phyloP scores from a whole-genome alignment of 306 rosid genomes.

The Spatholobus suberectus region DNA sequence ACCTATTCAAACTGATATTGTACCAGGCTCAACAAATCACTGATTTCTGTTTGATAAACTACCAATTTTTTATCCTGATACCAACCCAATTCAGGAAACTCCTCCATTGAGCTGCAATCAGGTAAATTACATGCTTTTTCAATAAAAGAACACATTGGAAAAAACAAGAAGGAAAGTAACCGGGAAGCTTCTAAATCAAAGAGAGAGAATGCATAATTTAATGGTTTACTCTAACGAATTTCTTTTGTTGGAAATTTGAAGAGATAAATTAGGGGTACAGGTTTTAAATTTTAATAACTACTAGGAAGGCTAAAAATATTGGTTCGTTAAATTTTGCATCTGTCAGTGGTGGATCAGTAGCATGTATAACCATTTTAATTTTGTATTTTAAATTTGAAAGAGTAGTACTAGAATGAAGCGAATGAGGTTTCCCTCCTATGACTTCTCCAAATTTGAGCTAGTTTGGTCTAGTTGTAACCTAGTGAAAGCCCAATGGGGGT shows the following conservation, averaged over 20 bases:
- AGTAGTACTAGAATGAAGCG: neutral
- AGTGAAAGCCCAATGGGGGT: conserved; percentile 38
- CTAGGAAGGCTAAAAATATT: neutral
- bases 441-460: conserved; percentile 21
- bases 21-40: conserved; percentile 28
- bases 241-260: conserved; percentile 3
- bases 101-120: neutral
- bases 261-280: neutral
- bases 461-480: conserved; percentile 13
- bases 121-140: neutral
- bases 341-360: neutral
- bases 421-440: conserved; percentile 38
- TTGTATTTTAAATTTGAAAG: conserved; percentile 5
- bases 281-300: neutral
- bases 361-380: neutral
- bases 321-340: neutral
- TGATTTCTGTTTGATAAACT: conserved; percentile 25
- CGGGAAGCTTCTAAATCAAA: conserved; percentile 1
- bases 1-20: conserved; percentile 10
- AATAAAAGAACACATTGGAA: neutral
- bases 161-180: neutral
- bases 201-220: neutral
- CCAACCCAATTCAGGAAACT: neutral
- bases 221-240: neutral
- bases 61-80: neutral